Evolutionary conservation across 2,329 filamentous ascomycete species (phyloP), one percentile per base, ranked within the genome.

Genomic region (Aspergillus floridensis): DNA sequence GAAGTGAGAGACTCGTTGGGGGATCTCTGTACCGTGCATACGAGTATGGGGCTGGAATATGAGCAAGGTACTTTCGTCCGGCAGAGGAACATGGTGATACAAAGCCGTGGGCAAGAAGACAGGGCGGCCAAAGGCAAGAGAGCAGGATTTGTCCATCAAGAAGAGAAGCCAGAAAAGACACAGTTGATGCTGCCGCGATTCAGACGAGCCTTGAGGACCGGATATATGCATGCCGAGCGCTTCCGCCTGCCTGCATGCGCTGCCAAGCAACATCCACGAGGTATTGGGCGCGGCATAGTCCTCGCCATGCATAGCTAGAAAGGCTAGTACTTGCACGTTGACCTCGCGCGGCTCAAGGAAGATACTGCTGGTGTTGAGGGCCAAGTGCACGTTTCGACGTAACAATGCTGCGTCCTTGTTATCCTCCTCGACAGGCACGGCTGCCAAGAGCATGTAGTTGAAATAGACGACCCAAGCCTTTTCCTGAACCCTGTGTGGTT

Each of bases 91-190:
- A 38, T 63, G 26, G 5, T 44, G 49, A 49, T 63, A 64, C 4
- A 59, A 22, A 2, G 53, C 48, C 0, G 50, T 56, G 12, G 63
- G 53, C 22, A 64, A 53, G n/a, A 63, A 61, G 6, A 51, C 44
- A 2, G 60, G 51, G n/a, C 63, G 60, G 14, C 63, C 63, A n/a
- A 64, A 64, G 35, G 63, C 63, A 38, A 64, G 60, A 26, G 60
- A 50, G 38, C 60, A 61, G 3, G 63, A 63, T 48, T 63, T 64
- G 47, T 64, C 63, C 14, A 61, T 52, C 11, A 56, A 24, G 16
- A 60, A 64, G 3, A 64, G 50, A 29, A 63, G 41, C 63, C 63
- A 64, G 49, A 64, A 64, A 8, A 63, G 60, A 56, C 49, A 63
- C 14, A 63, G 48, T 3, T 41, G 48, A 5, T 56, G 58, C 49